These are phyloP conservation scores for Chaetomidium leptoderma DNA, from an alignment of 495 filamentous ascomycete genomes.

Conservation along the genomic window DNA sequence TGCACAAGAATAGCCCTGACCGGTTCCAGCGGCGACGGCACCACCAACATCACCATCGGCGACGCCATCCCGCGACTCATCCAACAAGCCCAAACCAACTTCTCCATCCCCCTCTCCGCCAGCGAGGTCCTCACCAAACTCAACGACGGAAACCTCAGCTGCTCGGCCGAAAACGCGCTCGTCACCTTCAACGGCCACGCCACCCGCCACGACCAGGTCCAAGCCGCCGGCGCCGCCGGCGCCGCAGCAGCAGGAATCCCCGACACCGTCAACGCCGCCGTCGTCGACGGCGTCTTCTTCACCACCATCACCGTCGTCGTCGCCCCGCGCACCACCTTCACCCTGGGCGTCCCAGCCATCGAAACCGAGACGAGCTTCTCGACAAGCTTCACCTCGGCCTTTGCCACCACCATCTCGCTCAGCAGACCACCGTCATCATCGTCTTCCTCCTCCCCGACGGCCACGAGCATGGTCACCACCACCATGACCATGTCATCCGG, in stretches of 20 bases:
- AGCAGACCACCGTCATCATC: not conserved
- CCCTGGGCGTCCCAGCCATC: slow-evolving; percentile 20
- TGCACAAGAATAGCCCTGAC: slow-evolving; percentile 66
- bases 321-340: slow-evolving; percentile 33
- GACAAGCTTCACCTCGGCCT: slow-evolving; percentile 31
- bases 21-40: slow-evolving; percentile 38
- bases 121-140: slow-evolving; percentile 69
- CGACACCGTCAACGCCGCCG: slow-evolving; percentile 24
- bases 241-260: no score
- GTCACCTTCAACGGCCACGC: slow-evolving; percentile 68
- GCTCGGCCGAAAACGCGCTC: slow-evolving; percentile 76
- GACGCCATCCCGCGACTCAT: slow-evolving; percentile 71
- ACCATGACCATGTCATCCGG: slow-evolving; percentile 27
- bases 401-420: slow-evolving; percentile 26
- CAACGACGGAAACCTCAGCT: slow-evolving; percentile 66
- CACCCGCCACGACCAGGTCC: slow-evolving; percentile 24
- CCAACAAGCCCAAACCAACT: slow-evolving; percentile 58
- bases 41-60: slow-evolving; percentile 73
- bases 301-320: slow-evolving; percentile 38
- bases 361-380: slow-evolving; percentile 22
- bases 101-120: slow-evolving; percentile 66
- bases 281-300: slow-evolving; percentile 30
- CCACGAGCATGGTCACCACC: slow-evolving; percentile 22
- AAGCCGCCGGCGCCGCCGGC: slow-evolving; percentile 19
- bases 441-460: slow-evolving; percentile 7